Evolutionary conservation across 1,284 basidiomycete genomes (phyloP).

Genomic region (Microbotryomycetes sp.): DNA sequence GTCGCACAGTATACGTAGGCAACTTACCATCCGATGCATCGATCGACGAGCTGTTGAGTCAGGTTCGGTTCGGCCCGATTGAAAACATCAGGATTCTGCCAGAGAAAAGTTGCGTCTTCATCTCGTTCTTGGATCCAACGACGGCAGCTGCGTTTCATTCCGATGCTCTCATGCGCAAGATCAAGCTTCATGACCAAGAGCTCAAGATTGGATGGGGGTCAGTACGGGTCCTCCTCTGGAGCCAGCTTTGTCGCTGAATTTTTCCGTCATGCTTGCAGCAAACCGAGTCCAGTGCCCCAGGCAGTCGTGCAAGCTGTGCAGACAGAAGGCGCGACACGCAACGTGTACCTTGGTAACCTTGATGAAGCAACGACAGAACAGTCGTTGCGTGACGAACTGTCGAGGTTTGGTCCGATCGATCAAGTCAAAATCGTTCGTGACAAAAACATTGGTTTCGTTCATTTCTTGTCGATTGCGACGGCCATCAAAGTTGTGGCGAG

Average conservation of each 20-base stretch:
- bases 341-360: constrained; percentile 87
- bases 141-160: constrained; percentile 92
- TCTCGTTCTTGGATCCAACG: constrained; percentile 86
- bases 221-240: no score
- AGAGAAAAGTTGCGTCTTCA: constrained; percentile 95
- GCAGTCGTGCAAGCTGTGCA: constrained; percentile 77
- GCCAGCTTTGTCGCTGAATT: background rate
- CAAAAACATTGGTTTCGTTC: constrained; percentile 95
- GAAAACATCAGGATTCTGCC: constrained; percentile 93
- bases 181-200: constrained; percentile 82
- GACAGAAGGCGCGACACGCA: constrained; percentile 82
- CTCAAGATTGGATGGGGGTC: constrained; percentile 89
- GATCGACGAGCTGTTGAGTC: constrained; percentile 92
- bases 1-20: constrained; percentile 94
- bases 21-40: constrained; percentile 93
- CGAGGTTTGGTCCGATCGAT: constrained; percentile 89
- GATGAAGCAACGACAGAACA: constrained; percentile 84
- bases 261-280: constrained; percentile 37
- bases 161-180: constrained; percentile 86
- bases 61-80: constrained; percentile 95
- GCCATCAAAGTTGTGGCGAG: constrained; percentile 91
- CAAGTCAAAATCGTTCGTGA: constrained; percentile 96
- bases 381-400: constrained; percentile 73
- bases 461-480: constrained; percentile 85
- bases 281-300: constrained; percentile 75